These are phyloP conservation scores for Talaromyces liani DNA, from an alignment of 495 filamentous ascomycete genomes.

Conservation along the genomic window DNA sequence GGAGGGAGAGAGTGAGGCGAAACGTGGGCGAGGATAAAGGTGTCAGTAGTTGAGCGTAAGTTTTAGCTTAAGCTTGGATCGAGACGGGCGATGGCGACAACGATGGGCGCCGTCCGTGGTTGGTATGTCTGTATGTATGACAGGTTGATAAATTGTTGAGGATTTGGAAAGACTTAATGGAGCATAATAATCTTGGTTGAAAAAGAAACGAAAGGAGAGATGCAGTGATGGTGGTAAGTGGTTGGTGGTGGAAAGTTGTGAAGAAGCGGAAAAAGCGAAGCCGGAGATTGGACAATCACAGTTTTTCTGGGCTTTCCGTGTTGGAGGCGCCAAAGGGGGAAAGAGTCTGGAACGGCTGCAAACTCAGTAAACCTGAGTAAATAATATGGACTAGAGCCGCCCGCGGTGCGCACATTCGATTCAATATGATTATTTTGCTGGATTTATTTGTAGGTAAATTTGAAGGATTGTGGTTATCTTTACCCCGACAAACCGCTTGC, in stretches of 20 bases:
- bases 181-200: not conserved
- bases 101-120: conserved; percentile 10
- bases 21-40: conserved; percentile 4
- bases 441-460: not conserved
- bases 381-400: not conserved
- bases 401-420: not conserved
- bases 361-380: not conserved
- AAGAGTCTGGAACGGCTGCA: conserved; percentile 1
- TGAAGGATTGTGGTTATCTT: not conserved
- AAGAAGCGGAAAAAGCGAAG: conserved; percentile 11
- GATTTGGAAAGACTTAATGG: conserved; percentile 7
- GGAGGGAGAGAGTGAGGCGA: conserved; percentile 10
- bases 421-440: not conserved
- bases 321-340: not conserved
- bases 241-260: conserved; percentile 8
- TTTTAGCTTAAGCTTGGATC: not conserved
- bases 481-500: not conserved
- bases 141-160: not conserved
- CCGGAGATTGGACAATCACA: conserved; percentile 4
- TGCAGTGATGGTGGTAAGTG: conserved; percentile 7
- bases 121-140: conserved; percentile 10
- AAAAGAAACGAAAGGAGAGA: not conserved
- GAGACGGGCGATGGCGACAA: conserved; percentile 7
- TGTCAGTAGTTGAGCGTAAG: not conserved
- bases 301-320: not conserved